A percentile compares a stretch with the other conserved stretches of the same genome.
Evolutionary conservation across 2,329 filamentous ascomycete species (phyloP).

Genomic region (Diplodia corticola): DNA sequence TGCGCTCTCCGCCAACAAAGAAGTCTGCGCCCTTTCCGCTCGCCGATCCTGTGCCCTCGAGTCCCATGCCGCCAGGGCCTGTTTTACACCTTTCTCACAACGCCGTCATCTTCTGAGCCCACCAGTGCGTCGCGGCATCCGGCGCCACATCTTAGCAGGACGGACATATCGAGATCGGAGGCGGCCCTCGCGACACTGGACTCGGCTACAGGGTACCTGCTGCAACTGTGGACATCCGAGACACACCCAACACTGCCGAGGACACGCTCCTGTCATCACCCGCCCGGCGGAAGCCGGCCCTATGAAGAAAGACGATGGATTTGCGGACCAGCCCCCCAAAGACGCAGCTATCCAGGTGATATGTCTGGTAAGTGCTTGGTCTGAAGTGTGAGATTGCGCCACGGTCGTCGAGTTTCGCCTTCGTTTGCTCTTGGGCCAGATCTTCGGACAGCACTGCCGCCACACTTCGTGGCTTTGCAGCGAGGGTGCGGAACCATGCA

Average conservation of each 20-base stretch:
- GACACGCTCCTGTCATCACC: conserved; percentile 9
- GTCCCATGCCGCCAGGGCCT: not conserved
- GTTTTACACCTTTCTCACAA: not conserved
- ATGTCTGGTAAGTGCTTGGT: conserved; percentile 43
- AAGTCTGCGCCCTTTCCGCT: not conserved
- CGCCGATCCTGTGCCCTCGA: not conserved
- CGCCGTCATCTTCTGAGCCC: not conserved
- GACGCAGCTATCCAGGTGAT: conserved; percentile 51
- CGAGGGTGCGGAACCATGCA: conserved; percentile 7
- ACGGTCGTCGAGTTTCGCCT: not conserved
- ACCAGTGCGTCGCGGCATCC: not conserved
- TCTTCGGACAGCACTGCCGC: not conserved
- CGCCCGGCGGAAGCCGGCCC: conserved; percentile 28
- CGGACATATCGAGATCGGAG: not conserved
- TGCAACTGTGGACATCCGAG: conserved; percentile 1
- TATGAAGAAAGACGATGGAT: conserved; percentile 45
- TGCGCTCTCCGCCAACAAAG: not conserved
- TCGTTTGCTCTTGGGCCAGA: not conserved
- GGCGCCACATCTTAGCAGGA: not conserved
- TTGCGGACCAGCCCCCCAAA: conserved; percentile 35
- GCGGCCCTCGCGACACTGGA: not conserved
- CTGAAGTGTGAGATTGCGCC: not conserved
- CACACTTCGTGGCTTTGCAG: not conserved
- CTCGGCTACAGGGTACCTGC: not conserved
- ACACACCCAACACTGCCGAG: not conserved